Conservation (phyloP, 352 stramenopile genomes). For the Globisporangium yorkense region DNA sequence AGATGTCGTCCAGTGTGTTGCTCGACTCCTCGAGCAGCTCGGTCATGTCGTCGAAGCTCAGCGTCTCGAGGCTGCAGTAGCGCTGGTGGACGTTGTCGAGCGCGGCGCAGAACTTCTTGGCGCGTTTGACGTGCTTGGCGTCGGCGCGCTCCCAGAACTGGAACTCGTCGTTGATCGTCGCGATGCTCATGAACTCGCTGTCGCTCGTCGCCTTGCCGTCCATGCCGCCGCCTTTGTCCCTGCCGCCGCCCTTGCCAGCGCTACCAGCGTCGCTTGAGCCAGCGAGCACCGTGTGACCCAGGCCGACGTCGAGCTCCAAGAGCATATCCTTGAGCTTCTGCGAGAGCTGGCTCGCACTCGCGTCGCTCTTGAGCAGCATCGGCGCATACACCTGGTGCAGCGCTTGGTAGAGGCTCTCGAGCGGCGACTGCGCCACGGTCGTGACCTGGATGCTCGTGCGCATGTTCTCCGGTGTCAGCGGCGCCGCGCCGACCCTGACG, state of each 20-base stretch:
- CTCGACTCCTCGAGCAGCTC: constrained; percentile 85
- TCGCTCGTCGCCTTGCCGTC: constrained; percentile 12
- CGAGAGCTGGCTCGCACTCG: constrained; percentile 40
- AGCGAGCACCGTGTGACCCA: constrained; percentile 36
- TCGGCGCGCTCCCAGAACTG: constrained; percentile 78
- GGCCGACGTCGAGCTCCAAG: constrained; percentile 59
- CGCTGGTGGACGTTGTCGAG: constrained; percentile 84
- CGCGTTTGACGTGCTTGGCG: constrained; percentile 45
- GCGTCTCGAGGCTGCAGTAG: constrained; percentile 50
- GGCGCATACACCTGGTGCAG: constrained; percentile 83
- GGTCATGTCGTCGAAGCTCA: constrained; percentile 72
- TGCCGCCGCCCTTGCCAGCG: constrained; percentile 5
- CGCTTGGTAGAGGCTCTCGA: constrained; percentile 75
- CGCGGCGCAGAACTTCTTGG: constrained; percentile 68
- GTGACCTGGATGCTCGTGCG: constrained; percentile 66
- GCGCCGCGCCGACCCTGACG: constrained; percentile 43
- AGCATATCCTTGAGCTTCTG: constrained; percentile 81
- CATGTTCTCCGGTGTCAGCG: constrained; percentile 68
- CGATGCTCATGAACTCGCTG: constrained; percentile 62
- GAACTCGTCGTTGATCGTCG: constrained; percentile 83
- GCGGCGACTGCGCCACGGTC: constrained; percentile 54
- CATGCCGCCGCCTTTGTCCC: no score
- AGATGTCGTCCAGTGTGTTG: constrained; percentile 88
- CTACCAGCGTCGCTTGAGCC: constrained; percentile 11
- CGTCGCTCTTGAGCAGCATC: constrained; percentile 53